Base-by-base conservation (phyloP, 805 yeast species). In the Kregervanrija fluxuum region DNA sequence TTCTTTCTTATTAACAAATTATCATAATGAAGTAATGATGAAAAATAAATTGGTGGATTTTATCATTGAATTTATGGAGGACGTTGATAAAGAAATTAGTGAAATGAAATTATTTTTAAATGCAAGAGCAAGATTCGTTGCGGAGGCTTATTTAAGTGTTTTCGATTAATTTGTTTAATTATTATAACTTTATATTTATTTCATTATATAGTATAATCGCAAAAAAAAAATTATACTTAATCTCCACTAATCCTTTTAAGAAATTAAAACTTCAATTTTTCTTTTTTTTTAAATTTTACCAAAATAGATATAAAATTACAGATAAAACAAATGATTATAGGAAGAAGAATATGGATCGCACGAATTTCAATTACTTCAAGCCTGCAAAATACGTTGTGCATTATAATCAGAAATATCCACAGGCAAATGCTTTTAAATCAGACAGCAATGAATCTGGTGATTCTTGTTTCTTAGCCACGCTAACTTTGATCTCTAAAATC, bases 21-120 rank as follows among this genome's bases (percentile, higher is more conserved):
- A 81, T 67, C 99, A 93, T 66, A 89, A 96, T 10, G 96, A 91
- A 65, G 83, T 84, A 53, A 88, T 93, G 96, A 77, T 90, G 68
- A 91, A 93, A 69, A 90, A 84, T 57, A 93, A 93, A 67, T 75
- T 93, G 56, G 95, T 93, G 37, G 99, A 93, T 65, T 93, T 93
- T 65, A 90, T 93, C 54, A 88, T 93, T 54, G 98, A 93, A 69
- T 93, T 93, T 65, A 90, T 93, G 98, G 98, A 93, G 66, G 99
- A 90, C 60, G 99, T 93, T 14, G 99, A 93, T 66, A 91, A 89
- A 70, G 99, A 93, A 66, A 93, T 93, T 60, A 87, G 96, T 66
- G 99, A 93, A 64, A 93, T 93, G 95, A 93, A 93, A 68, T 75
- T 93, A 64, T 93, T 91, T 65, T 77, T 93, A 63, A 93, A 93